A percentile compares a stretch with the other conserved stretches of the same genome.
Conservation (phyloP, 208 protist species). For the Trypanosoma platydactyli region DNA sequence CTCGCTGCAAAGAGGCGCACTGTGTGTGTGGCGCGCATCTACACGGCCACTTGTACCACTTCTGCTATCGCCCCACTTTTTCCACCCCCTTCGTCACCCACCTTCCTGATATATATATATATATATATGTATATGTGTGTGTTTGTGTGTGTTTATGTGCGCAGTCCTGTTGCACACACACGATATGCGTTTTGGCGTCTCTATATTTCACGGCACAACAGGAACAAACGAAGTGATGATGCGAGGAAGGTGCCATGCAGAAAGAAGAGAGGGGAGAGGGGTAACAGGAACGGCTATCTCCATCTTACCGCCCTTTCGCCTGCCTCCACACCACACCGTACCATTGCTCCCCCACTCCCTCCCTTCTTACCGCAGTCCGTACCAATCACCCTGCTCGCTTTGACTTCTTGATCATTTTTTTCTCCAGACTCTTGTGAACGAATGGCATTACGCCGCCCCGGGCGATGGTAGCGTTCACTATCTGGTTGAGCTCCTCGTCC, state of each 20-base stretch:
- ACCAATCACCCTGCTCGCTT: slow-evolving; percentile 62
- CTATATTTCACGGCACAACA: too few relatives aligned
- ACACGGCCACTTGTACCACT: not conserved
- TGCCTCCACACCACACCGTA: slow-evolving; percentile 8
- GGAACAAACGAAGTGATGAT: slow-evolving; percentile 8
- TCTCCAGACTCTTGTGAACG: slow-evolving; percentile 88
- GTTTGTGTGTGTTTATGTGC: not conserved
- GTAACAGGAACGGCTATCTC: too few relatives aligned
- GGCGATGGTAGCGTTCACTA: slow-evolving; percentile 96
- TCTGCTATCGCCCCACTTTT: not conserved
- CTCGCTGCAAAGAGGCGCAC: too few relatives aligned
- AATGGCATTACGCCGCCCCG: slow-evolving; percentile 89
- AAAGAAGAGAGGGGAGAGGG: too few relatives aligned
- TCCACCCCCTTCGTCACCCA: not conserved
- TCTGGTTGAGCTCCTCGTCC: slow-evolving; percentile 98
- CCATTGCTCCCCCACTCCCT: slow-evolving; percentile 1
- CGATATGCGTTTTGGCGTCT: too few relatives aligned
- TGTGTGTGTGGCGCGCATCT: not conserved
- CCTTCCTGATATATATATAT: not conserved
- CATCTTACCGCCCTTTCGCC: too few relatives aligned
- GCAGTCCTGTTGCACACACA: too few relatives aligned
- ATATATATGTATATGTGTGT: slow-evolving; percentile 1
- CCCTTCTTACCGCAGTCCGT: not conserved
- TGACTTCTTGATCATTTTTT: slow-evolving; percentile 92
- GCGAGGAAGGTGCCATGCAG: not conserved